Evolutionary conservation across 768 basidiomycete genomes (phyloP).

Genomic region (Termitomyces sp.): DNA sequence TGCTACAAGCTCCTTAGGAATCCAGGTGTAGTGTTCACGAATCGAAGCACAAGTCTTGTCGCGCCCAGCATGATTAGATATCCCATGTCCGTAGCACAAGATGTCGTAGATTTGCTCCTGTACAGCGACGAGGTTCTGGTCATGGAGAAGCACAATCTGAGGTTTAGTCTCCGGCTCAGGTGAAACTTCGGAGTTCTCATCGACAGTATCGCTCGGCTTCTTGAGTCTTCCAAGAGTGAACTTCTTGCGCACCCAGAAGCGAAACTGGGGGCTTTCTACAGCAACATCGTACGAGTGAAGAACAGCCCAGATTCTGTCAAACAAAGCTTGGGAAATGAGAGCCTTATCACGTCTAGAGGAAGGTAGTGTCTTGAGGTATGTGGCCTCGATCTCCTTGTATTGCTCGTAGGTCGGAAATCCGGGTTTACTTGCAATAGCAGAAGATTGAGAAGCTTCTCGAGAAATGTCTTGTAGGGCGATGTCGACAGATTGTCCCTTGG

Average conservation of each 20-base stretch:
- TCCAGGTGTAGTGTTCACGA: slow-evolving; percentile 70
- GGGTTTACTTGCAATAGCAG: slow-evolving; percentile 17
- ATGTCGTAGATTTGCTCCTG: slow-evolving; percentile 77
- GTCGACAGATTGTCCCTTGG: slow-evolving; percentile 3
- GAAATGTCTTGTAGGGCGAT: slow-evolving; percentile 4
- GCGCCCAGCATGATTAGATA: slow-evolving; percentile 65
- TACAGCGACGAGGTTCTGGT: slow-evolving; percentile 68
- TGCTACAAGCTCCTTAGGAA: slow-evolving; percentile 79
- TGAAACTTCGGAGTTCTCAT: neutral
- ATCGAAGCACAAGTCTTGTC: slow-evolving; percentile 72
- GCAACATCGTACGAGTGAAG: slow-evolving; percentile 44
- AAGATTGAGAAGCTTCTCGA: slow-evolving; percentile 4
- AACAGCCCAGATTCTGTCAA: slow-evolving; percentile 69
- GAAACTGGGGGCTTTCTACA: slow-evolving; percentile 61
- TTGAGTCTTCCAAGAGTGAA: slow-evolving; percentile 45
- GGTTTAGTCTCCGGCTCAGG: neutral
- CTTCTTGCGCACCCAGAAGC: slow-evolving; percentile 84
- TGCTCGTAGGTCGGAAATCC: slow-evolving; percentile 61
- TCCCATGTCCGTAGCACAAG: slow-evolving; percentile 66
- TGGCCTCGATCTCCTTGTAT: slow-evolving; percentile 52
- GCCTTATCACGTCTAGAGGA: slow-evolving; percentile 57
- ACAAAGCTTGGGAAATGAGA: slow-evolving; percentile 64
- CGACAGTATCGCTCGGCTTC: slow-evolving; percentile 14
- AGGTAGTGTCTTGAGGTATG: slow-evolving; percentile 55
- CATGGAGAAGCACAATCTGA: slow-evolving; percentile 56